Base-by-base conservation (phyloP, 345 rosid genomes). In the Arabidopsis suecica region DNA sequence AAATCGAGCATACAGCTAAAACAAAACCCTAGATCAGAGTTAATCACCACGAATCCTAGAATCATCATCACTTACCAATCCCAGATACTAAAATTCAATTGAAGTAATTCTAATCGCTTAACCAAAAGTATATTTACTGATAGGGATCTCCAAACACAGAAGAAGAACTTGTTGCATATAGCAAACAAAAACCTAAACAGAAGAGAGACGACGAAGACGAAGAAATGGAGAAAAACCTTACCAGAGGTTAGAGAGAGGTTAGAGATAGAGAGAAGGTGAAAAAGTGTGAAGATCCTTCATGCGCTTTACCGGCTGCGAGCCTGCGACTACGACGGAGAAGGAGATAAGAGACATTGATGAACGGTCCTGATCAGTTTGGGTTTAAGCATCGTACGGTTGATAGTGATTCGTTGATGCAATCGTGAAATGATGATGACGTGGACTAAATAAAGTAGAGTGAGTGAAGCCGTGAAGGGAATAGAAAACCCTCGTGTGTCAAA, bases 271-370 rank as follows among this genome's bases (percentile, higher is more conserved):
- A 75, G 60, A 49, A 58, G 25, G 51, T 61, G 32, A 38, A 62
- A 62, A 70, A 63, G 32, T 53, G 30, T n/a, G 64, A 78, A 72
- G 50, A 72, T 60, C 69, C 66, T 53, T 67, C 78, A 78, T 67
- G 69, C 74, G 81, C 78, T 73, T 73, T 73, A 78, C 70, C 53
- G 73, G 51, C 74, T 72, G 55, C 64, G 74, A 67, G 69, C 54
- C 48, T 49, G 68, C 64, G 77, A 78, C 81, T 53, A 66, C 68
- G 78, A 72, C 66, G 77, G 73, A 37, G 63, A 56, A 60, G 56
- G 69, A 66, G 81, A 78, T 78, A 78, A 78, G 81, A 72, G 78
- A 69, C 58, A 2, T 0, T 53, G 0, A 16, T 78, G 2, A 3
- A 78, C 81, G 81, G 78, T 66, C 2, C 1, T 28, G 53, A 58